Evolutionary conservation across 805 yeast genomes (phyloP).

Genomic region (Ogataea salicorniae): DNA sequence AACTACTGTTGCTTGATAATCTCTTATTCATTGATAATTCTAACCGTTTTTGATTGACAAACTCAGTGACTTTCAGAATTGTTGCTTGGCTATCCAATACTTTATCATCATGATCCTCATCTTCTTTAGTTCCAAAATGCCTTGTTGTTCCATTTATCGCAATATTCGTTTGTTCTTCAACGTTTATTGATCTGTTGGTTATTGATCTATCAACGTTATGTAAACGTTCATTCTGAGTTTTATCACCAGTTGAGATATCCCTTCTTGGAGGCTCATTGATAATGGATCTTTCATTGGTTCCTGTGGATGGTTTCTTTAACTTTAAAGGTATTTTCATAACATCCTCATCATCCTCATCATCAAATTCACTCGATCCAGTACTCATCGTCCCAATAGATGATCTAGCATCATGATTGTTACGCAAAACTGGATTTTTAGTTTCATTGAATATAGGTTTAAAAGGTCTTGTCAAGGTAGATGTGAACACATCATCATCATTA

Average conservation of each 20-base stretch:
- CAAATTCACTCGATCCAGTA: constrained; percentile 16
- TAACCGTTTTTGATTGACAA: constrained; percentile 16
- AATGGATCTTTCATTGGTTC: background rate
- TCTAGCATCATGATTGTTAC: no score
- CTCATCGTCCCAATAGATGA: no score
- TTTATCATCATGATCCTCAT: constrained; percentile 1
- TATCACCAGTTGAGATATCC: background rate
- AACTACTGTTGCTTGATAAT: background rate
- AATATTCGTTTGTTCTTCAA: background rate
- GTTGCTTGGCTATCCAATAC: constrained; percentile 19
- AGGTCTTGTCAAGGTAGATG: no score
- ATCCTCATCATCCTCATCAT: constrained; percentile 16
- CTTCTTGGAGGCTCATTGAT: background rate
- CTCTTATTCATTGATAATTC: constrained; percentile 1
- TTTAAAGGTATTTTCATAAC: background rate
- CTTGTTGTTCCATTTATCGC: background rate
- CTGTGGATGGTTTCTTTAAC: no score
- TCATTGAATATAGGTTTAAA: no score
- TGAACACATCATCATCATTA: no score
- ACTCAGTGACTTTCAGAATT: constrained; percentile 21
- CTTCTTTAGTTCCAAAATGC: background rate
- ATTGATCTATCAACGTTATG: background rate
- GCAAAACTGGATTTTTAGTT: no score
- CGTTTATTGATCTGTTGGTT: background rate
- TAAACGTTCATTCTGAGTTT: background rate